Conservation (phyloP, 768 basidiomycete genomes). For the Suillus subalutaceus region DNA sequence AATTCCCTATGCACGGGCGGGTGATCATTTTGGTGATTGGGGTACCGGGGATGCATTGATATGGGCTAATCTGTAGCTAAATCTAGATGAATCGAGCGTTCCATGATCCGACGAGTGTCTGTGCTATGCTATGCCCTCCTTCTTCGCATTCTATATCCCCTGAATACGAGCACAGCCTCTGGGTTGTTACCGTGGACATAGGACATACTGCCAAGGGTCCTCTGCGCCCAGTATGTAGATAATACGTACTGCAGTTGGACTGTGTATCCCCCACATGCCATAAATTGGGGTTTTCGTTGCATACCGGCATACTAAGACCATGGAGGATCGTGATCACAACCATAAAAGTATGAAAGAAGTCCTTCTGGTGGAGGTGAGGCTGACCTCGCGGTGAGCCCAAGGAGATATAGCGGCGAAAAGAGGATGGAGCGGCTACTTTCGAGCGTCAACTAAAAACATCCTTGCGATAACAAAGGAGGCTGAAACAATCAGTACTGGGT, state of each 20-base stretch:
- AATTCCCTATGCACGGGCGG: background rate
- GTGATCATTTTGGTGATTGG: background rate
- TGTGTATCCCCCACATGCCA: background rate
- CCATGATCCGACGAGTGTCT: too few relatives aligned
- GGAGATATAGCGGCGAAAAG: background rate
- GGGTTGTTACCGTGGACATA: background rate
- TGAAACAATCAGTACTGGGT: background rate
- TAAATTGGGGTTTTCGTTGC: background rate
- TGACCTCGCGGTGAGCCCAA: background rate
- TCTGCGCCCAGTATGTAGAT: background rate
- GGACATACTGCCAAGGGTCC: background rate
- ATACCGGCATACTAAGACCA: background rate
- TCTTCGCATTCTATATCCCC: background rate
- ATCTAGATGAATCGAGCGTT: background rate
- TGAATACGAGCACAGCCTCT: background rate
- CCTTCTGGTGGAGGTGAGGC: background rate
- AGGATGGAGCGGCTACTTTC: background rate
- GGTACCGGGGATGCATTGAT: background rate
- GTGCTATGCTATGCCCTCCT: background rate
- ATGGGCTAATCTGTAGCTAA: background rate
- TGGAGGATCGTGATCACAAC: background rate
- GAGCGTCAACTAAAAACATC: background rate
- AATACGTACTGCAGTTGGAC: background rate
- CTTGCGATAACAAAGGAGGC: background rate
- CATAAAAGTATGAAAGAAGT: background rate